Conservation (phyloP, 371 early-diverging fungal genomes). For the Mortierella sp. region DNA sequence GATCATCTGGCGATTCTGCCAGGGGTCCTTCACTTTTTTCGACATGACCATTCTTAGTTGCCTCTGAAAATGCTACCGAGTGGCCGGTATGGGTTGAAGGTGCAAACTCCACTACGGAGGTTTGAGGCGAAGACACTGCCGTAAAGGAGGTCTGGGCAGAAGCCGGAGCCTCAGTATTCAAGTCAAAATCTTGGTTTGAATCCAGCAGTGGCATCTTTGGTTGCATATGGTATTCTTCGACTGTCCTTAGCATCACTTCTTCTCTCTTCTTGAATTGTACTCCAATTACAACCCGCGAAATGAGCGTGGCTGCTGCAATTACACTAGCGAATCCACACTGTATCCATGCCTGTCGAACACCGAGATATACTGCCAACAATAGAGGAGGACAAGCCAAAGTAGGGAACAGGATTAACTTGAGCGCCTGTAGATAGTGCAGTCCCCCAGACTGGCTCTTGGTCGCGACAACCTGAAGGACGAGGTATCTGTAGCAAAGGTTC, state of each 20-base stretch:
- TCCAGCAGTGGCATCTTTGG: neutral
- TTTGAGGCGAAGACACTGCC: neutral
- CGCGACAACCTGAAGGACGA: slow-evolving; percentile 38
- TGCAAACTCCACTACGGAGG: neutral
- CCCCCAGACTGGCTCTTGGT: slow-evolving; percentile 45
- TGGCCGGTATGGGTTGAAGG: neutral
- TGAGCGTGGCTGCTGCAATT: slow-evolving; percentile 3
- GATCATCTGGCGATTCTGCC: neutral
- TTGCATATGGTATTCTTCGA: slow-evolving; percentile 11
- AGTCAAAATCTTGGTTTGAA: neutral
- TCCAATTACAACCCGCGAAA: slow-evolving; percentile 4
- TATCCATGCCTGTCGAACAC: slow-evolving; percentile 24
- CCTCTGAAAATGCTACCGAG: neutral
- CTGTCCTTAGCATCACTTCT: slow-evolving; percentile 24
- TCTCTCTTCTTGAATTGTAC: slow-evolving; percentile 28
- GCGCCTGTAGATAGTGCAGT: slow-evolving; percentile 28
- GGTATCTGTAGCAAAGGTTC: slow-evolving; percentile 33
- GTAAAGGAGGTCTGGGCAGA: neutral
- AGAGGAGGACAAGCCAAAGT: slow-evolving; percentile 21
- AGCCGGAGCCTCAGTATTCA: neutral
- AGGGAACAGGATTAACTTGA: slow-evolving; percentile 25
- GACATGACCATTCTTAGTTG: neutral
- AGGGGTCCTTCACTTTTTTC: neutral
- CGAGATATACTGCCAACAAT: slow-evolving; percentile 18
- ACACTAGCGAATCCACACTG: slow-evolving; percentile 15